phyloP scores from a whole-genome alignment of 768 basidiomycete species.

The Pluteus cervinus region DNA sequence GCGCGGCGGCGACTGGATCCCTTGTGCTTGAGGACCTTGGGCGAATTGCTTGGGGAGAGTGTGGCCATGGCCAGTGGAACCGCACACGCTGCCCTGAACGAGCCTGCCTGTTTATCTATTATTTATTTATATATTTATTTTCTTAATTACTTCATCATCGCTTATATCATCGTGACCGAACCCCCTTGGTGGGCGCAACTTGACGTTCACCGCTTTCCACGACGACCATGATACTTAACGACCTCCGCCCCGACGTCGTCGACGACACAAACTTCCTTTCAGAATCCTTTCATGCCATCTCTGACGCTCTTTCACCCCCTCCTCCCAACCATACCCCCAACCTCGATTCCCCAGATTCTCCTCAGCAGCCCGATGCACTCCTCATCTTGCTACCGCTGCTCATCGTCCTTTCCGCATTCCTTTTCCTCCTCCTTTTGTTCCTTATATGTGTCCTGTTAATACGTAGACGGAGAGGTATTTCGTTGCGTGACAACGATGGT shows the following conservation, averaged over 20 bases:
- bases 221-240: too few relatives aligned
- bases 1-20: constrained; percentile 55
- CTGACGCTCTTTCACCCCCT: too few relatives aligned
- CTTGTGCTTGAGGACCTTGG: constrained; percentile 44
- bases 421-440: constrained; percentile 90
- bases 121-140: too few relatives aligned
- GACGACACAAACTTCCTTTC: too few relatives aligned
- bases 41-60: constrained; percentile 44
- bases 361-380: constrained; percentile 54
- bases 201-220: too few relatives aligned
- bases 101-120: too few relatives aligned
- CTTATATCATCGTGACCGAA: too few relatives aligned
- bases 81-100: constrained; percentile 12
- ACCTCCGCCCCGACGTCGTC: too few relatives aligned
- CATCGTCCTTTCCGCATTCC: constrained; percentile 87
- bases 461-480: constrained; percentile 69
- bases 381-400: constrained; percentile 90
- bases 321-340: too few relatives aligned
- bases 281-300: too few relatives aligned
- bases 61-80: constrained; percentile 29
- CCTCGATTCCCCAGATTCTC: constrained; percentile 20
- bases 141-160: too few relatives aligned
- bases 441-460: constrained; percentile 85
- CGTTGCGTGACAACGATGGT: constrained; percentile 80
- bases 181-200: too few relatives aligned